Evolutionary conservation across 208 protist genomes (phyloP).

Genomic region (Leishmania amazonensis): DNA sequence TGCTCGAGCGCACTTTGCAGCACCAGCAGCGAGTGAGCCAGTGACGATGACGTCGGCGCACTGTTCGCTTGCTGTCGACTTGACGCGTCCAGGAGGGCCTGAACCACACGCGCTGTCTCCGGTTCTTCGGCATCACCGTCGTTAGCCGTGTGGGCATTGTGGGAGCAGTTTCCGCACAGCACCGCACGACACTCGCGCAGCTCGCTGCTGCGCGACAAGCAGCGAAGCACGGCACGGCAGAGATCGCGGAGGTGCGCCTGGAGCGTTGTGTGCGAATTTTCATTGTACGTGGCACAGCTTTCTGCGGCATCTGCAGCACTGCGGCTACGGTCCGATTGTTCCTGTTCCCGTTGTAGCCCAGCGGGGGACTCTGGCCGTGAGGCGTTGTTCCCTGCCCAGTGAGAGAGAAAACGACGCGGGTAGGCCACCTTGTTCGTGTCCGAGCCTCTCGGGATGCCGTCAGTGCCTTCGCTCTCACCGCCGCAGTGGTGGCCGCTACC

Average conservation of each 20-base stretch:
- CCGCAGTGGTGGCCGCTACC: neutral
- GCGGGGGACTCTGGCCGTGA: neutral
- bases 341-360: neutral
- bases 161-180: neutral
- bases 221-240: neutral
- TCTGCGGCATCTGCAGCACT: neutral
- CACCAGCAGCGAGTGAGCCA: neutral
- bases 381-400: neutral
- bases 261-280: neutral
- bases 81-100: neutral
- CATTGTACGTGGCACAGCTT: neutral
- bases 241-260: neutral
- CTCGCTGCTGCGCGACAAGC: constrained; percentile 16
- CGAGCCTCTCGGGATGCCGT: neutral
- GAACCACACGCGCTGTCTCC: neutral
- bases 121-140: neutral
- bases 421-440: neutral
- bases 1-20: constrained; percentile 3
- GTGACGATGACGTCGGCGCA: neutral
- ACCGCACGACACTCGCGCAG: constrained; percentile 8
- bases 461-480: neutral
- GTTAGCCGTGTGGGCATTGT: neutral
- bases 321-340: neutral
- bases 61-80: neutral
- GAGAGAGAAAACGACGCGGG: neutral